Base-by-base conservation (phyloP, 2,329 filamentous ascomycete genomes). In the Teratosphaeria viscida region DNA sequence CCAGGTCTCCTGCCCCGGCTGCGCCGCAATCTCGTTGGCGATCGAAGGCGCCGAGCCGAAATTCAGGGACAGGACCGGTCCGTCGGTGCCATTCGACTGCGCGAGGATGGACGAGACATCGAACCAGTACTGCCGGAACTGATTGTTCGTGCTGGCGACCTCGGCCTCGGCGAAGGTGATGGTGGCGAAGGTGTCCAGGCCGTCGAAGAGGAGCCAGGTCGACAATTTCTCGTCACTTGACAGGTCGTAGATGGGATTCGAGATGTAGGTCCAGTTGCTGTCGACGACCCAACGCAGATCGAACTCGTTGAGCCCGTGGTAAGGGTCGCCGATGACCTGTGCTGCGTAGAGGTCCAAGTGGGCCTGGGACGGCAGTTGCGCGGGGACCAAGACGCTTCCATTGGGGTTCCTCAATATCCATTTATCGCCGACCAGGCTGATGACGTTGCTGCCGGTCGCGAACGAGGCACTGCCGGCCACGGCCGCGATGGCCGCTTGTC, bases 111-210 rank as follows among this genome's bases (percentile, higher is more conserved):
- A 65, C 0, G 82, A 79, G 2, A 85, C 75, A 55, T 85, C 79
- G 60, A 85, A 85, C 49, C 76, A 77, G 69, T 83, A 85, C 65
- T 86, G 82, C 1, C 82, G 76, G 65, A 86, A 86, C 66, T 85
- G 83, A 61, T 85, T 85, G 65, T 85, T 77, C 0, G 83, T 84
- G 6, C 75, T 76, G 2, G 80, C 83, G 3, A 86, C 76, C 57
- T 77, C 72, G 26, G 81, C 68, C 0, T 76, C 78, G 62, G 83
- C 86, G 39, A 86, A 74, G 6, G 76, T 73, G 54, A 86, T 78
- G 10, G 78, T 79, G 5, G 82, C 75, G 64, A 84, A 85, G 0
- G 83, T 86, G 63, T 86, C 83, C 2, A 86, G 74, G 6, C 83
- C 83, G 59, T 86, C 79, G 71, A 86, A 86, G 0, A 85, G 73